Conservation (phyloP, 2,329 filamentous ascomycete species). For the Lachnellula arida region DNA sequence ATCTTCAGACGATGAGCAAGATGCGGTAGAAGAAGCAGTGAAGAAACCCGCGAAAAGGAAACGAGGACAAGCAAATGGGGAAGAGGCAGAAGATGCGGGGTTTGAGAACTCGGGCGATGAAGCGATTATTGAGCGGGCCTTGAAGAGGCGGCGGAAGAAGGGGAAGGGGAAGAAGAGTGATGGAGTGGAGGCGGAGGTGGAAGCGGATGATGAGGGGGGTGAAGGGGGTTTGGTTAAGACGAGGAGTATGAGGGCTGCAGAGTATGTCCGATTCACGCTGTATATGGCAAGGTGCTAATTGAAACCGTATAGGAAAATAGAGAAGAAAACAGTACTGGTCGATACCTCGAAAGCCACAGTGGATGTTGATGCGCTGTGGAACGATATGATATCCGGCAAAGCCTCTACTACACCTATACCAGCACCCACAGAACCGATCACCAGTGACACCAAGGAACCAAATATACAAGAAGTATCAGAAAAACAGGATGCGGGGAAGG, state of each 20-base stretch:
- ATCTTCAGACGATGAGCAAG: constrained; percentile 31
- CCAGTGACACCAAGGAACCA: background rate
- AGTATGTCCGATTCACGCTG: constrained; percentile 40
- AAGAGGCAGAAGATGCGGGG: constrained; percentile 42
- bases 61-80: constrained; percentile 19
- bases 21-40: constrained; percentile 16
- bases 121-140: constrained; percentile 56
- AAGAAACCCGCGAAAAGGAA: constrained; percentile 34
- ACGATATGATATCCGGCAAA: constrained; percentile 53
- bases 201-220: constrained; percentile 59
- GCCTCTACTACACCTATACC: constrained; percentile 4
- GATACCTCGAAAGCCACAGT: constrained; percentile 47
- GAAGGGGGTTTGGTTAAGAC: constrained; percentile 66
- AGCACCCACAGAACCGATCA: background rate
- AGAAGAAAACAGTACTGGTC: constrained; percentile 24
- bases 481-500: constrained; percentile 1
- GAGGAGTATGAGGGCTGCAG: constrained; percentile 61
- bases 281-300: constrained; percentile 1
- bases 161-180: constrained; percentile 32
- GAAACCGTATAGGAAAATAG: constrained; percentile 13
- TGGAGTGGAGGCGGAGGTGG: constrained; percentile 45
- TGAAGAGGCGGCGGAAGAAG: constrained; percentile 48
- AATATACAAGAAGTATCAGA: background rate
- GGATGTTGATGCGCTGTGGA: constrained; percentile 68
- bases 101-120: constrained; percentile 71